A percentile compares a stretch with the other conserved stretches of the same genome.
These are phyloP conservation scores for Catharanthus roseus DNA, from an alignment of 257 asterid species.

Conservation along the genomic window DNA sequence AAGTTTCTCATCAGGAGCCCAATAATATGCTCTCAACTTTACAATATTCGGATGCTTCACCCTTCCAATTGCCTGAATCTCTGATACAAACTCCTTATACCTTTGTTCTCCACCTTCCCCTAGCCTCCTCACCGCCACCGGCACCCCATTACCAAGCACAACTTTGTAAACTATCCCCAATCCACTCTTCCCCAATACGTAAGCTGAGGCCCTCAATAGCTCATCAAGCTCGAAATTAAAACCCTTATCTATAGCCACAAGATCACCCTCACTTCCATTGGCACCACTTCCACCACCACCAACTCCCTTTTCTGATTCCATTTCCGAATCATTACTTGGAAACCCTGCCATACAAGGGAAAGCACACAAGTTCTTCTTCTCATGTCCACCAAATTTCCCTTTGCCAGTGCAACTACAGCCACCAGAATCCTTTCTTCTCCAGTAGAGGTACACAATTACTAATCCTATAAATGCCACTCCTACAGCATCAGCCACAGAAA, in stretches of 20 bases:
- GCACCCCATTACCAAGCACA: constrained; percentile 84
- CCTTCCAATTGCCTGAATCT: constrained; percentile 86
- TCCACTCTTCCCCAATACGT: constrained; percentile 94
- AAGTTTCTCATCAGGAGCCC: constrained; percentile 98
- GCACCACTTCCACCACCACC: constrained; percentile 50
- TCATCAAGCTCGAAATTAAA: constrained; percentile 83
- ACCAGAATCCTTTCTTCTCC: constrained; percentile 78
- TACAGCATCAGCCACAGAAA: constrained; percentile 63
- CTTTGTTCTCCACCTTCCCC: constrained; percentile 96
- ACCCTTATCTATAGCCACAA: constrained; percentile 92
- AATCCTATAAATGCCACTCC: constrained; percentile 81
- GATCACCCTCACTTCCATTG: constrained; percentile 76
- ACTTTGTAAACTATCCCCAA: constrained; percentile 94
- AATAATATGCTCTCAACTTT: constrained; percentile 83
- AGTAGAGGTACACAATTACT: constrained; percentile 64
- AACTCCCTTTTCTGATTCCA: constrained; percentile 73
- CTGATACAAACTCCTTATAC: constrained; percentile 84
- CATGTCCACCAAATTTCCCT: constrained; percentile 76
- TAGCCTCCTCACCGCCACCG: constrained; percentile 88
- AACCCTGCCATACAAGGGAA: constrained; percentile 54
- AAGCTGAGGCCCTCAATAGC: constrained; percentile 93
- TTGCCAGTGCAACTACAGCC: constrained; percentile 90
- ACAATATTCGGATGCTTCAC: constrained; percentile 86
- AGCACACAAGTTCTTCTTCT: constrained; percentile 35
- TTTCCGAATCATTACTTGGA: constrained; percentile 57